Evolutionary conservation across 1,139 yeast species (phyloP), one percentile per base, ranked within the genome.

Genomic region (Martiniozyma asiatica): DNA sequence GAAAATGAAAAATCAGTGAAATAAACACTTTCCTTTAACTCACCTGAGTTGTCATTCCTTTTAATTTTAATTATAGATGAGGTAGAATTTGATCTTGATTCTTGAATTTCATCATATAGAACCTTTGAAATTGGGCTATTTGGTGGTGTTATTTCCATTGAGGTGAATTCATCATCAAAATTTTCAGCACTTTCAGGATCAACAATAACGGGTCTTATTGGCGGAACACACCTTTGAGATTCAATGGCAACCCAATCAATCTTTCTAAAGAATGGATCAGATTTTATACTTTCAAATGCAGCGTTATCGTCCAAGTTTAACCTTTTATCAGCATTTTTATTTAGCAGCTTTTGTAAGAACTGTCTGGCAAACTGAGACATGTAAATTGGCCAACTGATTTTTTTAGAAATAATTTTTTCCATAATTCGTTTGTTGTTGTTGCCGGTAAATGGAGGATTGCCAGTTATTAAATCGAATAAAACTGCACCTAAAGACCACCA

Each of bases 401-500:
- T 73, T 41, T 82, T 77, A 34, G 79, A 78, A 32, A 78, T 59
- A 26, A 89, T 79, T 54, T 85, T 89, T 38, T 82, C 92, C 56
- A 82, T 66, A 30, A 89, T 82, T 37, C 72, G 73, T 51, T 81
- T 81, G 47, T 80, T 79, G 48, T 81, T 84, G 38, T 72, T 78
- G 3, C 97, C 98, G 0, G 94, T 82, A 52, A 84, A 87, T 1
- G 98, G 98, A 1, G 98, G 97, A 26, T 79, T 70, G 0, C 98
- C 98, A 0, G 94, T 81, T 23, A 89, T 61, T 60, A 89, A 64
- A 51, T 89, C 97, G 51, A 62, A 84, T 14, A 85, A 66, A 6
- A 89, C 82, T 37, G 96, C 84, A 0, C 98, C 98, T 20, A 89
- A 61, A 0, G 45, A 41, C 93, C 97, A 89, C 94, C 96, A 89